Conservation (phyloP, 2,329 filamentous ascomycete species). For the Cladobotryum protrusum region DNA sequence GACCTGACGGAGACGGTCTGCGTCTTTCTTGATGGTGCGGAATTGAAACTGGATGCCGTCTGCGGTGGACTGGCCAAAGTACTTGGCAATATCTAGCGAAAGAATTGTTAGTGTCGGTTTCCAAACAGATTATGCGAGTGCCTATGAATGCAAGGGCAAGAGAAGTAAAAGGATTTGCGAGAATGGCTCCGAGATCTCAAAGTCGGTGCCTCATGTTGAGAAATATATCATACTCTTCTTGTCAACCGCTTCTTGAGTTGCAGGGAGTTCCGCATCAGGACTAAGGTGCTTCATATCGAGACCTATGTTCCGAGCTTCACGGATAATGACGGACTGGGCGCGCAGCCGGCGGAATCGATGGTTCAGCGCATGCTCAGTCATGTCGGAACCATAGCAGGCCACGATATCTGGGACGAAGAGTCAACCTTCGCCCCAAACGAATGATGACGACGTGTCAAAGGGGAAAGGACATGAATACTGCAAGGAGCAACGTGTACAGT, state of each 20-base stretch:
- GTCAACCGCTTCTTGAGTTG: conserved; percentile 32
- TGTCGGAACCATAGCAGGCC: conserved; percentile 43
- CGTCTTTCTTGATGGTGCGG: conserved; percentile 48
- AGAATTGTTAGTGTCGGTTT: not conserved
- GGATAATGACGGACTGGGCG: conserved; percentile 35
- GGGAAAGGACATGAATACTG: not conserved
- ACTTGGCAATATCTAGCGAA: conserved; percentile 48
- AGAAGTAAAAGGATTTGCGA: too few relatives aligned
- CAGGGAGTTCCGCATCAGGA: conserved; percentile 30
- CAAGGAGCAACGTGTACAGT: not conserved
- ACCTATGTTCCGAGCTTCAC: conserved; percentile 27
- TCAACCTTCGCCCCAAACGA: conserved; percentile 25
- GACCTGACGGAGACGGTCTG: conserved; percentile 40
- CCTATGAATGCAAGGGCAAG: too few relatives aligned
- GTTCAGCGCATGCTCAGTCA: conserved; percentile 40
- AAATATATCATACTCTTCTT: conserved; percentile 33
- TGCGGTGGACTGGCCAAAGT: conserved; percentile 53
- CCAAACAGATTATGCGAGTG: too few relatives aligned
- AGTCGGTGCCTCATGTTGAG: not conserved
- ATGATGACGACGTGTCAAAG: not conserved
- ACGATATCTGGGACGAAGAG: conserved; percentile 38
- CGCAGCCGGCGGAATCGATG: conserved; percentile 46
- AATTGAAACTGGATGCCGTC: conserved; percentile 58
- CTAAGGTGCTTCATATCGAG: conserved; percentile 39
- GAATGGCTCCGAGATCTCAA: too few relatives aligned